These are phyloP conservation scores for Beverwykella pulmonaria DNA, from an alignment of 495 filamentous ascomycete genomes.

Conservation along the genomic window DNA sequence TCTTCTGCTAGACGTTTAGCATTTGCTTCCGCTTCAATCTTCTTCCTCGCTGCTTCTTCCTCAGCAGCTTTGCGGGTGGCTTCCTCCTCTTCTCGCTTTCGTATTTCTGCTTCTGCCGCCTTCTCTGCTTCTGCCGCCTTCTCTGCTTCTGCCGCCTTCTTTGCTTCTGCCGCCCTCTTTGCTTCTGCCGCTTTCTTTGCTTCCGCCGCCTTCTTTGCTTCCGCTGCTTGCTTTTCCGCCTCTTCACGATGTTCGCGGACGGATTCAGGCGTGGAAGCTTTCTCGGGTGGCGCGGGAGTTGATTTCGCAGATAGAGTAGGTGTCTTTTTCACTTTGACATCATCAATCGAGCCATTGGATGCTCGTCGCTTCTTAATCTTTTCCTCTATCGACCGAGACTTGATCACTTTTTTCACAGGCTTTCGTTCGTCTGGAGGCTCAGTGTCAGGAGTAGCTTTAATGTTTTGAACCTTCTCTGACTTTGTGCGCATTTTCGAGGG, in stretches of 20 bases:
- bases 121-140: conserved; percentile 22
- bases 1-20: conserved; percentile 9
- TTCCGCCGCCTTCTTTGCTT: conserved; percentile 20
- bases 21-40: conserved; percentile 30
- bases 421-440: conserved; percentile 35
- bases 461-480: conserved; percentile 2
- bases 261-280: conserved; percentile 25
- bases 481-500: conserved; percentile 24
- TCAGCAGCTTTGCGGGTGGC: conserved; percentile 30
- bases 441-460: conserved; percentile 28
- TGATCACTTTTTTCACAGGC: conserved; percentile 12
- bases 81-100: conserved; percentile 31
- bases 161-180: conserved; percentile 28
- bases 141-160: conserved; percentile 22
- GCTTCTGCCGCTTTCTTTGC: conserved; percentile 29
- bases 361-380: conserved; percentile 19
- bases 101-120: conserved; percentile 24
- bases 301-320: conserved; percentile 27
- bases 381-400: conserved; percentile 18
- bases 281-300: conserved; percentile 32
- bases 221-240: conserved; percentile 29
- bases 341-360: conserved; percentile 24
- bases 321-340: conserved; percentile 30
- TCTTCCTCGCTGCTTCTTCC: conserved; percentile 35
- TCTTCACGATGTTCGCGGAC: conserved; percentile 31